These are phyloP conservation scores for Sclerotinia nivalis DNA, from an alignment of 2,329 filamentous ascomycete species.

Conservation along the genomic window DNA sequence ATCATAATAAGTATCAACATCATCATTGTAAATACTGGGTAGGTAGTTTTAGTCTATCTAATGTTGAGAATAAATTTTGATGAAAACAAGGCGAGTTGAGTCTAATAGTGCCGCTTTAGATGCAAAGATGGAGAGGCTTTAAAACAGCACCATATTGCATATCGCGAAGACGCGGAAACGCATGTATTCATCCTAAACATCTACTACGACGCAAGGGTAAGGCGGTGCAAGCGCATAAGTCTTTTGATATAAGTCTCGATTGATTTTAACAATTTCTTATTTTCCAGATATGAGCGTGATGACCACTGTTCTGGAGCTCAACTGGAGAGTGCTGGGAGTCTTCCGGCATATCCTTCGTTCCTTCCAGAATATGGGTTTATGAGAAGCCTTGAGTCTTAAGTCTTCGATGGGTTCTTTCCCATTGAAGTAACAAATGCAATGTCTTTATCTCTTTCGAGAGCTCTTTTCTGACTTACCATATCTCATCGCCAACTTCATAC, in stretches of 20 bases:
- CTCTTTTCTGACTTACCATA: neutral
- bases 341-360: neutral
- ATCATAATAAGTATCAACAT: too few relatives aligned
- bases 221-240: neutral
- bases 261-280: neutral
- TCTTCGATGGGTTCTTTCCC: neutral
- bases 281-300: neutral
- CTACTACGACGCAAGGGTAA: neutral
- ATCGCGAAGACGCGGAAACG: neutral
- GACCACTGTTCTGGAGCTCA: neutral
- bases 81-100: too few relatives aligned
- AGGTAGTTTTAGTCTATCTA: neutral
- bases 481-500: neutral
- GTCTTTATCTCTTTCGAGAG: neutral
- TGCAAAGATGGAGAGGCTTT: fast-evolving
- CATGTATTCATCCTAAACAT: neutral
- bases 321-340: neutral
- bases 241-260: neutral
- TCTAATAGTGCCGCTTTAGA: neutral
- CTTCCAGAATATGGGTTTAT: neutral
- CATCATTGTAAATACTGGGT: too few relatives aligned
- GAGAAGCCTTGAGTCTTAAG: neutral
- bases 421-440: neutral
- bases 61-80: neutral
- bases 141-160: neutral